Evolutionary conservation across 208 protist genomes (phyloP).

Genomic region (Kentomonas sorsogonicus): DNA sequence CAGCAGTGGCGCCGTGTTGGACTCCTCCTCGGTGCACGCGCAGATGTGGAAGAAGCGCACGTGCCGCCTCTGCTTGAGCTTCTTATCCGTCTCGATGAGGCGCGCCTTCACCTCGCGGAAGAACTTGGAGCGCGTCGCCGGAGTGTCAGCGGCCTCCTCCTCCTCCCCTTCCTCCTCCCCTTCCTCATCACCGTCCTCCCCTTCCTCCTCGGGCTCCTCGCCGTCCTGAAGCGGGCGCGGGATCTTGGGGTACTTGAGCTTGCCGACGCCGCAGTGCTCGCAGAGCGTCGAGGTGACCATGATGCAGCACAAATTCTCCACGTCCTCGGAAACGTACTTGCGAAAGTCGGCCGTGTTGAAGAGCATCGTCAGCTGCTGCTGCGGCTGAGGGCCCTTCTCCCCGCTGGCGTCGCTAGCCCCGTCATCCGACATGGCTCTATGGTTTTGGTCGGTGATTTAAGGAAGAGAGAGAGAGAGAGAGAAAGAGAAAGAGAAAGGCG

Average conservation of each 20-base stretch:
- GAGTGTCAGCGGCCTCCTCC: conserved; percentile 20
- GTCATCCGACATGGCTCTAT: conserved; percentile 13
- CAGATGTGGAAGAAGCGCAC: conserved; percentile 83
- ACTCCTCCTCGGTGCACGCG: conserved; percentile 58
- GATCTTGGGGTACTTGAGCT: conserved; percentile 40
- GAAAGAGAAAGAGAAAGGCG: background rate
- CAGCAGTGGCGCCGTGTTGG: conserved; percentile 53
- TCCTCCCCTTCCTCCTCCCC: conserved; percentile 20
- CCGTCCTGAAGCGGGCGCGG: background rate
- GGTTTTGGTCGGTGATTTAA: background rate
- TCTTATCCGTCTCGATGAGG: conserved; percentile 29
- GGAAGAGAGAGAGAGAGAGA: conserved; percentile 11
- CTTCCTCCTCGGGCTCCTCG: background rate
- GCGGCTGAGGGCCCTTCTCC: conserved; percentile 20
- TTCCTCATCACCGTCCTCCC: conserved; percentile 13
- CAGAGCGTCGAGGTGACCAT: conserved; percentile 80
- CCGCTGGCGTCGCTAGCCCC: conserved; percentile 2
- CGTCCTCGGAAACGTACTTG: conserved; percentile 39
- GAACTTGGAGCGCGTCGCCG: conserved; percentile 19
- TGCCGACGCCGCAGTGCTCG: conserved; percentile 48
- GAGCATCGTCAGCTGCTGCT: conserved; percentile 54
- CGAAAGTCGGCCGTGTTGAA: conserved; percentile 68
- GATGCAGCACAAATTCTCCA: conserved; percentile 61
- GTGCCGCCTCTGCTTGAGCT: conserved; percentile 36
- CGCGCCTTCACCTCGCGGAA: conserved; percentile 44